phyloP scores from a whole-genome alignment of 208 protist species.

The Trypanosoma brucei region DNA sequence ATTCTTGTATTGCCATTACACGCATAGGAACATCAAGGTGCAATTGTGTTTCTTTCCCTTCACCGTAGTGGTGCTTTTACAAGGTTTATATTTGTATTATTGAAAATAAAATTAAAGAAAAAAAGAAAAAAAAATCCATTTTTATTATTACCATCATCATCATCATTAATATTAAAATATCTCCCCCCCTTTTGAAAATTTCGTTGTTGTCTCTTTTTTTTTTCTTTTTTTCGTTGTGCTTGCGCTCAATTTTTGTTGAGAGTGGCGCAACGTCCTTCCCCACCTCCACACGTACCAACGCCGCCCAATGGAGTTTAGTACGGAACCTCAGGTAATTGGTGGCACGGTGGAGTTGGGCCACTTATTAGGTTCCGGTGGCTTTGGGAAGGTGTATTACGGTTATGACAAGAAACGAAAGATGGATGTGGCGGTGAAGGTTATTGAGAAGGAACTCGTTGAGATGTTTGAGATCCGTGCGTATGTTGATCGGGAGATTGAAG shows the following conservation, averaged over 20 bases:
- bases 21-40: background rate
- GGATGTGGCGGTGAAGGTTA: constrained; percentile 90
- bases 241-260: no score
- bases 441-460: constrained; percentile 77
- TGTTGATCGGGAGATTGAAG: constrained; percentile 94
- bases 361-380: constrained; percentile 83
- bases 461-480: constrained; percentile 65
- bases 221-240: no score
- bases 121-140: no score
- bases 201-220: no score
- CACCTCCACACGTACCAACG: no score
- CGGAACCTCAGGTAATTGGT: constrained; percentile 36
- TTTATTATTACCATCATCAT: no score
- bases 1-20: background rate
- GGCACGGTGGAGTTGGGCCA: constrained; percentile 73
- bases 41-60: background rate
- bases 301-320: constrained; percentile 10
- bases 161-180: no score
- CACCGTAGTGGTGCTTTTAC: no score
- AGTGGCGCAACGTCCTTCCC: no score
- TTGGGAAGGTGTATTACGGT: constrained; percentile 84
- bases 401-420: constrained; percentile 70
- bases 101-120: no score
- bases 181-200: no score
- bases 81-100: no score